Evolutionary conservation across 108 stramenopile species (phyloP), one percentile per base, ranked within the genome.

Genomic region (Phaeodactylum tricornutum): DNA sequence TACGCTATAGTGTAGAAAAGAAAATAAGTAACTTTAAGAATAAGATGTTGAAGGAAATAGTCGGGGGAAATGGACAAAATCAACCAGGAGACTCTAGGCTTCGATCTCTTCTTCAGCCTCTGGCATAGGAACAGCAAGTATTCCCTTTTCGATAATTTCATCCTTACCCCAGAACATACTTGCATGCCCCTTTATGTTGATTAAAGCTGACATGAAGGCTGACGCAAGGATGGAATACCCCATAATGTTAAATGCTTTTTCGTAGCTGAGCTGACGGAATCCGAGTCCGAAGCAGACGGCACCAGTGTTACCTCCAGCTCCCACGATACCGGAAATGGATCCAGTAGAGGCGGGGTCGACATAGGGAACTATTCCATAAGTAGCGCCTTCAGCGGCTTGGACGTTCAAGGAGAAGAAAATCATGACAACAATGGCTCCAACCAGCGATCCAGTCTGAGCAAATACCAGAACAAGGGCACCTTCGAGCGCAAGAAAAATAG

Each of bases 361-460:
- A 59, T 84, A 91, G 17, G 88, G 88, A 23, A 86, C 79, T 56
- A 91, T 85, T 8, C 72, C 81, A 45, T 61, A 91, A 2, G 74
- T 61, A n/a, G 82, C 48, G 27, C 89, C 89, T 49, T 92, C 76
- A 0, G 84, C 80, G 16, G 76, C 71, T 64, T 92, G 86, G 20
- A 85, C 78, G 47, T 74, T 78, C 6, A 71, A 1, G 4, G 81
- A 77, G 55, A 92, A 92, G 59, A 77, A 55, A n/a, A 83, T 62
- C 68, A 92, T 56, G 38, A 70, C 24, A 16, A 66, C 30, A 45
- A 92, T 69, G 40, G 86, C 73, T 22, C 55, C 55, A 20, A 54
- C 69, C 23, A 86, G 56, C 0, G 57, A 42, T n/a, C 52, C 48
- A 28, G 57, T 55, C 29, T 50, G 19, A 30, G 74, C 72, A 57